These are phyloP conservation scores for Tympanopsis confertula DNA, from an alignment of 2,329 filamentous ascomycete species.

Conservation along the genomic window DNA sequence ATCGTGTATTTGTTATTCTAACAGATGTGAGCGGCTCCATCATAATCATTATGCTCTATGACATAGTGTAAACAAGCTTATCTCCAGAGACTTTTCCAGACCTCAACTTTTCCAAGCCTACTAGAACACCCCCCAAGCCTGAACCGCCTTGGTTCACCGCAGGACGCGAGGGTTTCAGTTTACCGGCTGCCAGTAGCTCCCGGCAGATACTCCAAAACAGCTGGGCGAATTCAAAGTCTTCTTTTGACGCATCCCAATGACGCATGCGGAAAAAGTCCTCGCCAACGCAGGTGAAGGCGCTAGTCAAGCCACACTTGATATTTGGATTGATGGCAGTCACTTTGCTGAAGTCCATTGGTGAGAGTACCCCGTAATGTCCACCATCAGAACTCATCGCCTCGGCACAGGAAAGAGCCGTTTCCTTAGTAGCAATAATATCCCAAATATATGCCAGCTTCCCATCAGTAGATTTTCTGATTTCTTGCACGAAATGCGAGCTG, in stretches of 20 bases:
- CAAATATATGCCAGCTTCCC: conserved; percentile 19
- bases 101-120: conserved; percentile 18
- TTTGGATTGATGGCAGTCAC: conserved; percentile 13
- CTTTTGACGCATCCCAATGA: conserved; percentile 10
- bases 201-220: conserved; percentile 22
- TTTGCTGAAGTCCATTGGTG: conserved; percentile 17
- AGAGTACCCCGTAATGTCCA: conserved; percentile 15
- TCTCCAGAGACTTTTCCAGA: conserved; percentile 23
- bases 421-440: conserved; percentile 18
- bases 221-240: conserved; percentile 21
- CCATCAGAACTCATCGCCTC: neutral
- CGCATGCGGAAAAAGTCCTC: conserved; percentile 16
- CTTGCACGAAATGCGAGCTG: conserved; percentile 8
- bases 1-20: too few relatives aligned
- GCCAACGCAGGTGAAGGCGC: conserved; percentile 19
- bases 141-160: conserved; percentile 16
- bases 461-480: conserved; percentile 18
- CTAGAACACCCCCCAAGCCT: conserved; percentile 22
- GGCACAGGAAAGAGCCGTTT: conserved; percentile 6
- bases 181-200: conserved; percentile 20
- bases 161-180: conserved; percentile 21
- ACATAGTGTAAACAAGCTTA: conserved; percentile 32
- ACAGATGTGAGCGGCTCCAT: too few relatives aligned
- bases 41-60: too few relatives aligned
- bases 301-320: conserved; percentile 13